Conservation (phyloP, 768 basidiomycete genomes). For the Phlebiopsis flavidoalba region DNA sequence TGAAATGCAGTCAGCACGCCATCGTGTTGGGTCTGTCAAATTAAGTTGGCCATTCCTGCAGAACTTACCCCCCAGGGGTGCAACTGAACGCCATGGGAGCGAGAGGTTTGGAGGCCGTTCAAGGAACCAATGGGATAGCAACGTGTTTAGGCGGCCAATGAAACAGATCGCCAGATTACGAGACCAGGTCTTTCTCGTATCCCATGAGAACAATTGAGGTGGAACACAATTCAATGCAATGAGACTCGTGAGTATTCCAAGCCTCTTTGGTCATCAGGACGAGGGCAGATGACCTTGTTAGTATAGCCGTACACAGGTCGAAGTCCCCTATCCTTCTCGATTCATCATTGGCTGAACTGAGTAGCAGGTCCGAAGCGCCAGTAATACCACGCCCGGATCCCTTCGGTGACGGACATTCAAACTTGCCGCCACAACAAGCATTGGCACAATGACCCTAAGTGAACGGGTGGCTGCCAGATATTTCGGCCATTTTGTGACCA, state of each 20-base stretch:
- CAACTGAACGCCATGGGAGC: not conserved
- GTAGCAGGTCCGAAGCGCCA: not conserved
- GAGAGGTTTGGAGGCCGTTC: too few relatives aligned
- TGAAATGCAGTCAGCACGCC: not conserved
- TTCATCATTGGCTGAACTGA: slow-evolving; percentile 1
- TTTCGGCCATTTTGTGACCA: too few relatives aligned
- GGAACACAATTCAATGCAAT: not conserved
- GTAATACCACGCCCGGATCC: too few relatives aligned
- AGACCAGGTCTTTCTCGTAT: not conserved
- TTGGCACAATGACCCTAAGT: too few relatives aligned
- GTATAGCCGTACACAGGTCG: not conserved
- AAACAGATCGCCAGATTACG: slow-evolving; percentile 5
- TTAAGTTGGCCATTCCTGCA: not conserved
- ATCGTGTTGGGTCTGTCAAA: not conserved
- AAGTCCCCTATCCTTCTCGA: not conserved
- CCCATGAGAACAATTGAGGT: slow-evolving; percentile 3
- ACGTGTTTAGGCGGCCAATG: not conserved
- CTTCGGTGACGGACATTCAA: not conserved
- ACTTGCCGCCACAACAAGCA: not conserved
- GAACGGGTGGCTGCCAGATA: too few relatives aligned
- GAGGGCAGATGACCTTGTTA: slow-evolving; percentile 4
- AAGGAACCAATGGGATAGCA: too few relatives aligned
- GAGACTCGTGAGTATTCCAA: slow-evolving; percentile 8
- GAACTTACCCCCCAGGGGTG: not conserved
- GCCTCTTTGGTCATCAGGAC: not conserved